Evolutionary conservation across 2,329 filamentous ascomycete species (phyloP), one percentile per base, ranked within the genome.

Genomic region (Pseudopithomyces chartarum): DNA sequence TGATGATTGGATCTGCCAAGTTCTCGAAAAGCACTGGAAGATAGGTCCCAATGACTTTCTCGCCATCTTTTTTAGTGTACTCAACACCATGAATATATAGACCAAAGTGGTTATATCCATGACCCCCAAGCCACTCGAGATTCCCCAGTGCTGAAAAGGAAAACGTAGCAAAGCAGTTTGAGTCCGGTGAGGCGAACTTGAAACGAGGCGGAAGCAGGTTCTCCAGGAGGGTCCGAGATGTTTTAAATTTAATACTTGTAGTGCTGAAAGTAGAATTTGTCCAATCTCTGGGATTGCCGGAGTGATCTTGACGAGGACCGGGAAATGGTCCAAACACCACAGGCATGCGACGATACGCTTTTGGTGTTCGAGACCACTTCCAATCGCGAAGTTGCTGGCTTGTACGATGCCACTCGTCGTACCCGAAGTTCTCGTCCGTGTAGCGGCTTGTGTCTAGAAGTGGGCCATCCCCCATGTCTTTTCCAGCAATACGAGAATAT

Each of bases 71-170:
- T 60, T 81, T 82, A 1, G 72, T 78, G 60, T 87, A 87, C 58
- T 85, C 72, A 1, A 88, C 82, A 0, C 84, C 86, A 58, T 89
- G 86, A 15, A 89, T 81, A 64, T 86, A 88, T 0, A 89, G 77
- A 0, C 85, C 86, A 13, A 86, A 74, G 61, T 82, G 80, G 17
- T 75, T 80, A 66, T 89, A 89, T 0, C 86, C 85, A 0, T 74
- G 52, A 0, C 86, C 86, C 3, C 83, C 85, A 0, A 89, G 79
- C 85, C 86, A 89, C 29, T 82, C 77, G 78, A 89, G 81, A 0
- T 81, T 80, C 36, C 62, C 60, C 1, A 80, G 67, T 19, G 76
- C 74, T 1, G 76, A 77, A 19, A 72, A 67, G 0, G 69, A 66
- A 52, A 80, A 73, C 11, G 71, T 76, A 1, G 78, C 78, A 33